Evolutionary conservation across 257 asterid genomes (phyloP), one percentile per base, ranked within the genome.

Genomic region (Fraxinus cuspidata): DNA sequence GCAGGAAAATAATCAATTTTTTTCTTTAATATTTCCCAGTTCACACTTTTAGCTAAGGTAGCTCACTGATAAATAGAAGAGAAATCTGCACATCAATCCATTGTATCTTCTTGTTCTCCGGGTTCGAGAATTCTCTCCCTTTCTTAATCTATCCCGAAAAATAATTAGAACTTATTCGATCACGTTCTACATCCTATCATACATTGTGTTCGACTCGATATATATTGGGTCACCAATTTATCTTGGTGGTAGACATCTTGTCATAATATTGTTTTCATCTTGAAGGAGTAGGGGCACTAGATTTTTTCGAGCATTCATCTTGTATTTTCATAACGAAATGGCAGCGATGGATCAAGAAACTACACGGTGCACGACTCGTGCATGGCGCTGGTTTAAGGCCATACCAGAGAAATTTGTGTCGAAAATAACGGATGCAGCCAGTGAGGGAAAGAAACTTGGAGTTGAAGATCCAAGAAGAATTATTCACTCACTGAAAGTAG

Each of bases 381-480:
- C 76, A 4, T 12, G 34, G 34, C 5, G 35, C 8, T 58, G 66
- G 86, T 53, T 83, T 2, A 81, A 53, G 81, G 76, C 77, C 37
- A 3, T 64, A 7, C 29, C 2, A 2, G 78, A 18, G 0, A 77
- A 47, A 51, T 15, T 66, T 0, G 28, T 4, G 7, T 74, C 72
- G 29, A 67, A 35, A 58, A 75, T 75, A 8, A 56, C 11, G 1
- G 44, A 69, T 1, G 44, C 66, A 1, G 78, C 71, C 4, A 58
- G n/a, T 15, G 86, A 78, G 8, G 83, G 47, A 5, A 81, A 76
- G 71, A 76, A 76, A 71, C 81, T 81, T 19, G 84, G 81, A 35
- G 23, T 42, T 6, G 81, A 81, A 32, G 74, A 71, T 71, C 80
- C 74, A 29, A 81, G 81, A 72, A 56, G 77, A 72, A 74, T 73